A percentile compares a stretch with the other conserved stretches of the same genome.
Conservation (phyloP, 1,284 basidiomycete species). For the Hymenochaete sp. region DNA sequence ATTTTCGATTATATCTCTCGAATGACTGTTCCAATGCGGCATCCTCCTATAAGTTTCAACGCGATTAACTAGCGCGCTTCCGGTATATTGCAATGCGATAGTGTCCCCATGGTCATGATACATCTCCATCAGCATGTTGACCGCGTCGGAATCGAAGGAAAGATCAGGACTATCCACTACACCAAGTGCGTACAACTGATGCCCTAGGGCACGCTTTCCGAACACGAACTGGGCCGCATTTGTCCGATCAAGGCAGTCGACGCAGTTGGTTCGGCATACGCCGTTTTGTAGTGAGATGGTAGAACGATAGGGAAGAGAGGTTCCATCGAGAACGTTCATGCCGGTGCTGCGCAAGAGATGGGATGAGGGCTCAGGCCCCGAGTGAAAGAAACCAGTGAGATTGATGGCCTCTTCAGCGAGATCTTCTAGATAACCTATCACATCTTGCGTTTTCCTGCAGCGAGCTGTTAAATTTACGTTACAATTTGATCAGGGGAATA, state of each 20-base stretch:
- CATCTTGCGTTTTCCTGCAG: slow-evolving; percentile 84
- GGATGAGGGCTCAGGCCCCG: slow-evolving; percentile 68
- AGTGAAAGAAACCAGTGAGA: slow-evolving; percentile 92
- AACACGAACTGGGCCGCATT: slow-evolving; percentile 98
- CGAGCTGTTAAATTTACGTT: background rate
- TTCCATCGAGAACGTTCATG: too few species aligned
- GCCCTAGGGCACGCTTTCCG: slow-evolving; percentile 89
- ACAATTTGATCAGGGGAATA: slow-evolving; percentile 7
- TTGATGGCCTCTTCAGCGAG: slow-evolving; percentile 92
- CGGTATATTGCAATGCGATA: slow-evolving; percentile 96
- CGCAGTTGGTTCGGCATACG: slow-evolving; percentile 84
- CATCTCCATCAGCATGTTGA: slow-evolving; percentile 98
- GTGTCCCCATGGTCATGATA: slow-evolving; percentile 96
- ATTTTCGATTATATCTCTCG: slow-evolving; percentile 95
- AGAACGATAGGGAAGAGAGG: slow-evolving; percentile 48
- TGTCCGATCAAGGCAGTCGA: slow-evolving; percentile 95
- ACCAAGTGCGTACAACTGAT: slow-evolving; percentile 93
- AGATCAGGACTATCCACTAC: slow-evolving; percentile 78
- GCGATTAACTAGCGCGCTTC: slow-evolving; percentile 92
- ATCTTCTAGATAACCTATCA: slow-evolving; percentile 93
- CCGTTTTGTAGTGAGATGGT: slow-evolving; percentile 84
- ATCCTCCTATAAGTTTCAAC: slow-evolving; percentile 96
- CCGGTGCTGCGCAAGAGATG: slow-evolving; percentile 47
- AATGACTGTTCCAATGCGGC: slow-evolving; percentile 97
- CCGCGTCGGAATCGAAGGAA: slow-evolving; percentile 90